Evolutionary conservation across 2,329 filamentous ascomycete species (phyloP).

Genomic region (Fusarium scirpi): DNA sequence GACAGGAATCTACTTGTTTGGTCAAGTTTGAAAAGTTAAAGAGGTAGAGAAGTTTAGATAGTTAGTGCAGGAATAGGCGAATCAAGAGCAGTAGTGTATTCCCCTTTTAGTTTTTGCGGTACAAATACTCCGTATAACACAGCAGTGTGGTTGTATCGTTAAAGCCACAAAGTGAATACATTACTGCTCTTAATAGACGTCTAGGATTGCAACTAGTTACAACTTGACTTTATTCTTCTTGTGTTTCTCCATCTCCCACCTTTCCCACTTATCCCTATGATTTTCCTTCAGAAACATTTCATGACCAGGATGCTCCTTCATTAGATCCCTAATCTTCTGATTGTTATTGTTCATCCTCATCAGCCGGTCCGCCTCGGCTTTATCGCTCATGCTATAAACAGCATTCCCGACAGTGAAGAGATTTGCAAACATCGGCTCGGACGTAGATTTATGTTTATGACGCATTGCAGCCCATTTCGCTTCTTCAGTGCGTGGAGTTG

Average conservation of each 20-base stretch:
- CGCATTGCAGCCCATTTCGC: fast-evolving
- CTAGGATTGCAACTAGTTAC: fast-evolving
- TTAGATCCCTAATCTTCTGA: fast-evolving
- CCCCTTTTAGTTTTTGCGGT: fast-evolving
- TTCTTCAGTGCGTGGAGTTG: fast-evolving
- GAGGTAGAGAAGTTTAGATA: not conserved
- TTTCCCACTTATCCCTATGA: not conserved
- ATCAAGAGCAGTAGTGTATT: not conserved
- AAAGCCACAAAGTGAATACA: fast-evolving
- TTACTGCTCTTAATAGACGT: not conserved
- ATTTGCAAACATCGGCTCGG: fast-evolving
- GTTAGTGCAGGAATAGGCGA: not conserved
- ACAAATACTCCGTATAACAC: not conserved
- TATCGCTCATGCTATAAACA: not conserved
- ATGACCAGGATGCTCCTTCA: fast-evolving
- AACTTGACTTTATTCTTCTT: not conserved
- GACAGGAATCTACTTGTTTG: slow-evolving; percentile 32
- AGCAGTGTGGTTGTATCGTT: fast-evolving
- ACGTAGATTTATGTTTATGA: too few relatives aligned
- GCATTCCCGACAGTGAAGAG: not conserved
- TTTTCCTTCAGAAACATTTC: fast-evolving
- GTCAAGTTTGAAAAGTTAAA: slow-evolving; percentile 32
- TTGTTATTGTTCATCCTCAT: not conserved
- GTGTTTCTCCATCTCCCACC: fast-evolving
- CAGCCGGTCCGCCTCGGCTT: not conserved